These are phyloP conservation scores for Ophioceras dolichostomum DNA, from an alignment of 2,329 filamentous ascomycete genomes.

Conservation along the genomic window DNA sequence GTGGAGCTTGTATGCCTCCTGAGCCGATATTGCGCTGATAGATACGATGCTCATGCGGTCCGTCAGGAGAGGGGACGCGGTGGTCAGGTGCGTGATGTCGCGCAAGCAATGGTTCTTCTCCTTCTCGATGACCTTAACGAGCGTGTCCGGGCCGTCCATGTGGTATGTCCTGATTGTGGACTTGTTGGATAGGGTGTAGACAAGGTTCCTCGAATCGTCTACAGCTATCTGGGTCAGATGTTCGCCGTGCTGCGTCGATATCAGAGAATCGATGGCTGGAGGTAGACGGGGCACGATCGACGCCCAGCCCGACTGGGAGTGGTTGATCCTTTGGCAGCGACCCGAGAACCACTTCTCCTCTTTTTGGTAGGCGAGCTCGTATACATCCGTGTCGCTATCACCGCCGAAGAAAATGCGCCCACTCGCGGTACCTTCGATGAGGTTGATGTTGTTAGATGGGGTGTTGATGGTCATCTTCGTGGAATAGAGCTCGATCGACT, in stretches of 20 bases:
- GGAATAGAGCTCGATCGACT: slow-evolving; percentile 68
- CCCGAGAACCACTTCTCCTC: slow-evolving; percentile 95
- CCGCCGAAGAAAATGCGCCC: slow-evolving; percentile 93
- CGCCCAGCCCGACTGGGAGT: slow-evolving; percentile 63
- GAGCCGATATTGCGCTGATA: slow-evolving; percentile 71
- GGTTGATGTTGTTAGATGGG: slow-evolving; percentile 62
- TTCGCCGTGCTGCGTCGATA: slow-evolving; percentile 36
- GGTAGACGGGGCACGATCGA: slow-evolving; percentile 45
- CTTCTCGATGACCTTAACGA: slow-evolving; percentile 55
- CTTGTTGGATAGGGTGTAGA: slow-evolving; percentile 81
- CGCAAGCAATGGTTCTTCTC: slow-evolving; percentile 46
- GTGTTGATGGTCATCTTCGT: slow-evolving; percentile 75
- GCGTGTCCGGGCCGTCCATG: slow-evolving; percentile 54
- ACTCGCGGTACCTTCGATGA: slow-evolving; percentile 68
- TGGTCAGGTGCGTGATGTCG: slow-evolving; percentile 79
- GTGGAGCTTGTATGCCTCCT: slow-evolving; percentile 72
- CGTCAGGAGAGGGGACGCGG: slow-evolving; percentile 57
- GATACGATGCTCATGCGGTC: slow-evolving; percentile 64
- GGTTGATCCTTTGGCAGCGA: slow-evolving; percentile 78
- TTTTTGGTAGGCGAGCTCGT: slow-evolving; percentile 92
- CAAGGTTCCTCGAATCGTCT: slow-evolving; percentile 75
- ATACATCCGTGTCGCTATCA: slow-evolving; percentile 69
- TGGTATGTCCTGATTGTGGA: slow-evolving; percentile 90
- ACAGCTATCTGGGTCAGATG: slow-evolving; percentile 68
- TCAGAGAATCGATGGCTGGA: slow-evolving; percentile 30